These are phyloP conservation scores for Hirsutella rhossiliensis DNA, from an alignment of 2,329 filamentous ascomycete genomes.

Conservation along the genomic window DNA sequence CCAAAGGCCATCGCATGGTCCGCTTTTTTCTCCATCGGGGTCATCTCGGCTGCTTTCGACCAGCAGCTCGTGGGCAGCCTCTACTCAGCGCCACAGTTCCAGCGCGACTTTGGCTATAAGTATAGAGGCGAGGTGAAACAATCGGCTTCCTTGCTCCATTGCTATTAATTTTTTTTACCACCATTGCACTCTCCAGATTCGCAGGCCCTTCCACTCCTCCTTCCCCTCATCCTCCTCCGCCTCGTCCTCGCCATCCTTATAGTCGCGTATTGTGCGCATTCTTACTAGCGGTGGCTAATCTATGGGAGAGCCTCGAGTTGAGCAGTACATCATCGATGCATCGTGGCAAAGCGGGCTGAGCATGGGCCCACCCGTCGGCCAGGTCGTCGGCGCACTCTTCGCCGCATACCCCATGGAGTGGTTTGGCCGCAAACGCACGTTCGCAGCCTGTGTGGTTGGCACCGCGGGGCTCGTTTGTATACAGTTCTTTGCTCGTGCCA, in stretches of 20 bases:
- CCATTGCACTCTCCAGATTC: too few relatives aligned
- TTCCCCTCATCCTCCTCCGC: too few relatives aligned
- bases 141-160: conserved; percentile 1
- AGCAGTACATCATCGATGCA: conserved; percentile 24
- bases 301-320: background rate
- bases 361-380: conserved; percentile 44
- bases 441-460: conserved; percentile 32
- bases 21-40: conserved; percentile 44
- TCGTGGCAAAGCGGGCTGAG: conserved; percentile 34
- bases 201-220: too few relatives aligned
- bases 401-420: conserved; percentile 30
- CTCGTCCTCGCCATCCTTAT: too few relatives aligned
- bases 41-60: conserved; percentile 53
- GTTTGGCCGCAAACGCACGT: conserved; percentile 30
- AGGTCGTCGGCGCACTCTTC: conserved; percentile 41
- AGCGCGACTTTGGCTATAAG: conserved; percentile 40
- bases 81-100: conserved; percentile 47
- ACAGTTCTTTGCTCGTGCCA: conserved; percentile 19
- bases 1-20: conserved; percentile 41
- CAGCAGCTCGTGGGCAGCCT: conserved; percentile 52
- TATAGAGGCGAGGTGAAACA: conserved; percentile 20
- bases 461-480: conserved; percentile 18
- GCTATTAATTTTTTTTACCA: too few relatives aligned
- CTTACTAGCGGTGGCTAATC: background rate
- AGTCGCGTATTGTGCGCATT: too few relatives aligned